Evolutionary conservation across 148 eudicot genomes (phyloP).

Genomic region (Persicaria tinctoria): DNA sequence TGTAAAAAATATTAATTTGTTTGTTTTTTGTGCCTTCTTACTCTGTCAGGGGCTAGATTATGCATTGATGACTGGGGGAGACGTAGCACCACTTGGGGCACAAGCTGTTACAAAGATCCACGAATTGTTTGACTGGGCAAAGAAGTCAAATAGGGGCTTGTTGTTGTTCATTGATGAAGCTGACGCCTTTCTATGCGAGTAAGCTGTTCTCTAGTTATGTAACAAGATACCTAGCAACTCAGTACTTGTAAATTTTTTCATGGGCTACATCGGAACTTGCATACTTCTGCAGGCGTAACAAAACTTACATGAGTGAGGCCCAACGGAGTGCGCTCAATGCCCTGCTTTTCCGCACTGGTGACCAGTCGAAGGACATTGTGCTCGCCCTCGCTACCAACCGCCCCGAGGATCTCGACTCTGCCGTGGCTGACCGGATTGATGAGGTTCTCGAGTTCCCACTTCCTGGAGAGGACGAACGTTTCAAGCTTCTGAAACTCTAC

Average conservation of each 20-base stretch:
- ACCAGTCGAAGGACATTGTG: conserved; percentile 94
- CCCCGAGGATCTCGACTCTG: conserved; percentile 94
- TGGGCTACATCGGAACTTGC: no score
- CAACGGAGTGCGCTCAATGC: conserved; percentile 98
- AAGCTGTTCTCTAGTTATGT: conserved; percentile 25
- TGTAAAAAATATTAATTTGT: not conserved
- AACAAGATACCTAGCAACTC: no score
- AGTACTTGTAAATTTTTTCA: no score
- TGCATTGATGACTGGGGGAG: conserved; percentile 99
- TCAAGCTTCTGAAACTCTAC: conserved; percentile 71
- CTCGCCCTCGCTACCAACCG: conserved; percentile 94
- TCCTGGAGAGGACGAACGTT: conserved; percentile 88
- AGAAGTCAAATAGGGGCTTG: conserved; percentile 81
- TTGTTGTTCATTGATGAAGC: conserved; percentile 96
- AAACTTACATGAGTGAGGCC: conserved; percentile 98
- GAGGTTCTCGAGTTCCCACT: conserved; percentile 95
- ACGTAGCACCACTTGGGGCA: conserved; percentile 93
- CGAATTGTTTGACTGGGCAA: conserved; percentile 86
- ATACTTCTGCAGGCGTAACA: conserved; percentile 69
- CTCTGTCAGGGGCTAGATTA: conserved; percentile 77
- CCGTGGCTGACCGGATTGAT: conserved; percentile 92
- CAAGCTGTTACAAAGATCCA: conserved; percentile 98
- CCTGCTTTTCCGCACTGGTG: conserved; percentile 72
- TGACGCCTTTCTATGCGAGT: conserved; percentile 99
- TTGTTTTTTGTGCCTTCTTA: conserved; percentile 1